phyloP scores from a whole-genome alignment of 768 basidiomycete species.

The Cubamyces sp. region DNA sequence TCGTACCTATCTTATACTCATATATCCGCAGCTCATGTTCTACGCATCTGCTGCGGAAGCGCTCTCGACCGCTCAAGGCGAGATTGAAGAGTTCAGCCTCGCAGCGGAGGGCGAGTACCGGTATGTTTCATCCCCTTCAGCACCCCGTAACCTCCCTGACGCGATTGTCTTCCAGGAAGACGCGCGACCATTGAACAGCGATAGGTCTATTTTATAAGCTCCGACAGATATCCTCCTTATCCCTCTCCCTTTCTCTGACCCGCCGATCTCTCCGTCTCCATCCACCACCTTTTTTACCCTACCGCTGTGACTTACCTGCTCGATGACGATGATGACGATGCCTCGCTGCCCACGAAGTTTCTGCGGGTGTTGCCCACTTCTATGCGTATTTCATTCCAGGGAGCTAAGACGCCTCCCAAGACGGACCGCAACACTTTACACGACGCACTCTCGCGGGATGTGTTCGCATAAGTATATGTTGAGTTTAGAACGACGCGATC shows the following conservation, averaged over 20 bases:
- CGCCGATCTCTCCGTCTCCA: neutral
- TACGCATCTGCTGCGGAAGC: constrained; percentile 80
- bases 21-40: constrained; percentile 58
- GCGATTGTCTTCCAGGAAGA: constrained; percentile 58
- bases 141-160: constrained; percentile 11
- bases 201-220: neutral
- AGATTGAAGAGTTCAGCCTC: constrained; percentile 91
- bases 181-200: constrained; percentile 77
- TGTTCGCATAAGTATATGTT: no score
- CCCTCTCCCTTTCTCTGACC: neutral
- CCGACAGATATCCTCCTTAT: neutral
- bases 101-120: constrained; percentile 96
- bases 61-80: constrained; percentile 80
- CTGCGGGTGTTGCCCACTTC: no score
- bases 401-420: no score
- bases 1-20: neutral
- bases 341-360: no score
- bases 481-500: no score
- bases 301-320: neutral
- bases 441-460: no score
- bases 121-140: constrained; percentile 40
- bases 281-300: neutral
- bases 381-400: no score
- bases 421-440: no score
- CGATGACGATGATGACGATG: neutral